These are phyloP conservation scores for Aspergillus japonicus DNA, from an alignment of 2,329 filamentous ascomycete species.

Conservation along the genomic window DNA sequence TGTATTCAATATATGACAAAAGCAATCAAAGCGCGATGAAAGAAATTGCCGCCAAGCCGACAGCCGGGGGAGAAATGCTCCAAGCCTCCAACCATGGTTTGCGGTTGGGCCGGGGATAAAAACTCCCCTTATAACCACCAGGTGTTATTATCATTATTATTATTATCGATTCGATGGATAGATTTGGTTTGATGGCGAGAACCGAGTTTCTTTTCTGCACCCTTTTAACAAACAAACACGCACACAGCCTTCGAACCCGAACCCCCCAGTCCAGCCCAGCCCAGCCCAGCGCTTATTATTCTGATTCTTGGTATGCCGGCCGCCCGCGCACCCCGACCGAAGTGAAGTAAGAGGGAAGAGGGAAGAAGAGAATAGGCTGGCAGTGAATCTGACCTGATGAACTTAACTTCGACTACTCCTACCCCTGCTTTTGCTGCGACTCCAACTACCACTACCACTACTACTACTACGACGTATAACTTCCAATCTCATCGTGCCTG, in stretches of 20 bases:
- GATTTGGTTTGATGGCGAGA: background rate
- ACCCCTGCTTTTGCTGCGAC: too few relatives aligned
- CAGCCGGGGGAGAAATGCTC: background rate
- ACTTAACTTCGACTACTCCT: too few relatives aligned
- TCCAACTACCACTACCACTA: too few relatives aligned
- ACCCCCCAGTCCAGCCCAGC: too few relatives aligned
- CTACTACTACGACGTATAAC: background rate
- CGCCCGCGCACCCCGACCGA: too few relatives aligned
- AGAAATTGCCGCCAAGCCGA: constrained; percentile 4
- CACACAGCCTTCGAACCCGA: constrained; percentile 1
- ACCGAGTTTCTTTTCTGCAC: constrained; percentile 6
- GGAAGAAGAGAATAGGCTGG: background rate
- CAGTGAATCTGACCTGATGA: background rate
- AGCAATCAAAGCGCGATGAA: constrained; percentile 1
- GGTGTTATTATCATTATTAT: background rate
- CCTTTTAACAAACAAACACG: background rate
- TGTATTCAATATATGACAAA: constrained; percentile 8
- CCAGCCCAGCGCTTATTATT: constrained; percentile 3
- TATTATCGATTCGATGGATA: background rate
- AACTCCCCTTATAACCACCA: background rate
- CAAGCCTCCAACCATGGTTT: constrained; percentile 3
- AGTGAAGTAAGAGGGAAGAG: too few relatives aligned
- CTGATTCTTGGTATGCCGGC: background rate
- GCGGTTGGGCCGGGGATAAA: background rate
- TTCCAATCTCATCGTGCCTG: background rate